Conservation (phyloP, 805 yeast species). For the Maudiozyma turicensis region DNA sequence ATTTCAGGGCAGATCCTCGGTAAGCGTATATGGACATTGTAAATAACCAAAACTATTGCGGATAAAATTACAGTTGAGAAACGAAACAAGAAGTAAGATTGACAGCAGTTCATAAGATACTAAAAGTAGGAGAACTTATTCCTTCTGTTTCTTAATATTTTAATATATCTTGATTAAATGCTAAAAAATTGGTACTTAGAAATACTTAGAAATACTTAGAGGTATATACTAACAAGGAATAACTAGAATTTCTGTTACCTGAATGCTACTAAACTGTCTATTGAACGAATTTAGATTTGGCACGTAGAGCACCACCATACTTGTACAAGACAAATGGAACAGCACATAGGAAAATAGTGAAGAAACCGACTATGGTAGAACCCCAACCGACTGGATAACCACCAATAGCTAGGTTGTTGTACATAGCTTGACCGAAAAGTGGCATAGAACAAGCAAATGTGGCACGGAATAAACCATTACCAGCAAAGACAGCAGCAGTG, state of each 20-base stretch:
- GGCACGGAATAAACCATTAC: constrained; percentile 41
- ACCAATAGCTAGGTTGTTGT: constrained; percentile 36
- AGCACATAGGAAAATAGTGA: constrained; percentile 33
- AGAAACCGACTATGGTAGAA: constrained; percentile 36
- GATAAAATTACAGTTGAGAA: no score
- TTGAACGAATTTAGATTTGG: constrained; percentile 28
- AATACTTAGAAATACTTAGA: no score
- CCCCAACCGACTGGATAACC: constrained; percentile 56
- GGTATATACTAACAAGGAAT: not conserved
- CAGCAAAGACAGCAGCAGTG: constrained; percentile 49
- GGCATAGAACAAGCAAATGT: constrained; percentile 50
- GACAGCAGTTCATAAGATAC: no score
- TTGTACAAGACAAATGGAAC: constrained; percentile 38
- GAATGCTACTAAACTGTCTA: not conserved
- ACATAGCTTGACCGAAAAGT: constrained; percentile 52
- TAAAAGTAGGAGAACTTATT: no score
- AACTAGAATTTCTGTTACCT: not conserved
- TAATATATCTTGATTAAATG: no score
- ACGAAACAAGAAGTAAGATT: no score
- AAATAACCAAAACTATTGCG: no score
- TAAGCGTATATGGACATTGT: no score
- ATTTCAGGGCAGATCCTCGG: no score
- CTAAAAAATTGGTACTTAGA: no score
- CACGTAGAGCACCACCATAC: constrained; percentile 35
- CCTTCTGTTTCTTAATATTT: no score